These are phyloP conservation scores for Uronychia setigera DNA, from an alignment of 73 alveolate genomes.

Conservation along the genomic window DNA sequence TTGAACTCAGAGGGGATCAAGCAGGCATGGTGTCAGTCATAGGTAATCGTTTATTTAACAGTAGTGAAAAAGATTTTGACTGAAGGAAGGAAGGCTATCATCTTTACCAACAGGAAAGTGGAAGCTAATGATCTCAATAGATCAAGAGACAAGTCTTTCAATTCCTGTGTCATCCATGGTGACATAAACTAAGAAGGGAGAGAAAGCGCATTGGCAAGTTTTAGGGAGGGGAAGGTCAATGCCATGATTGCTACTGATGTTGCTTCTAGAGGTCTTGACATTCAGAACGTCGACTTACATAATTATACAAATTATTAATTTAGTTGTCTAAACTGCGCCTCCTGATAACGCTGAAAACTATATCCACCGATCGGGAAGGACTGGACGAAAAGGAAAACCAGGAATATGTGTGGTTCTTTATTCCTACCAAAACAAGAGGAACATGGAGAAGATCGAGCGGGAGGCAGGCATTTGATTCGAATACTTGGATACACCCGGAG, in stretches of 20 bases:
- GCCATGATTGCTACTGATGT: slow-evolving; percentile 94
- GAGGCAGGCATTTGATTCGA: slow-evolving; percentile 56
- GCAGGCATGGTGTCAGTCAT: no score
- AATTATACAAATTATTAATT: no score
- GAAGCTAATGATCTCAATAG: slow-evolving; percentile 90
- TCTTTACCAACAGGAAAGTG: slow-evolving; percentile 89
- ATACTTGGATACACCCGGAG: slow-evolving; percentile 89
- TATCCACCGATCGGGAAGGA: slow-evolving; percentile 95
- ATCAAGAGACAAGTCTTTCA: slow-evolving; percentile 78
- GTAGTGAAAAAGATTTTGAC: slow-evolving; percentile 63
- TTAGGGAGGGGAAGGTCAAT: slow-evolving; percentile 76
- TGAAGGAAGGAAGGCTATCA: slow-evolving; percentile 95
- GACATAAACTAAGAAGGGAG: slow-evolving; percentile 96
- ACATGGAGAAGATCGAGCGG: slow-evolving; percentile 54
- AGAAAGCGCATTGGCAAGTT: slow-evolving; percentile 95
- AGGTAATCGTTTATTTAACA: slow-evolving; percentile 67
- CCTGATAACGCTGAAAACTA: slow-evolving; percentile 83
- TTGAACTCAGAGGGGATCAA: no score
- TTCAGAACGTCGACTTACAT: slow-evolving; percentile 80
- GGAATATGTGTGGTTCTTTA: slow-evolving; percentile 79
- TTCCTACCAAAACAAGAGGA: slow-evolving; percentile 72
- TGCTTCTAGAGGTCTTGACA: slow-evolving; percentile 94
- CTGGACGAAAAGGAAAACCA: slow-evolving; percentile 89
- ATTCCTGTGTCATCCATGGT: slow-evolving; percentile 91
- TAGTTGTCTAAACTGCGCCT: slow-evolving; percentile 88